Conservation (phyloP, 805 yeast genomes). For the Candida silvicultrix region DNA sequence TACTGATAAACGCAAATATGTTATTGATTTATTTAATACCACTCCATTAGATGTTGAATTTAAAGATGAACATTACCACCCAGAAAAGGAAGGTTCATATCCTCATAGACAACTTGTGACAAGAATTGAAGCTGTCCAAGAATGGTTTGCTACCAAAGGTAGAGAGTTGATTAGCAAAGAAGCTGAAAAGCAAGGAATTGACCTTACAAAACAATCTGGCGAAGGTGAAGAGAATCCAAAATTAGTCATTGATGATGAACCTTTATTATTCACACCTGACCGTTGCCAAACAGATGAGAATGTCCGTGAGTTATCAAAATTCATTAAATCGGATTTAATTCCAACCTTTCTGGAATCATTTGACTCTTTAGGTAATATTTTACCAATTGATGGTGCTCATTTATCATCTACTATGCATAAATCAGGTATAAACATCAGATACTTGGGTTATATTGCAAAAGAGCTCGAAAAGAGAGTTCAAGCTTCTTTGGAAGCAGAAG, state of each 20-base stretch:
- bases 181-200: conserved; percentile 23
- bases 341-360: conserved; percentile 46
- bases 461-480: conserved; percentile 22
- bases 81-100: conserved; percentile 39
- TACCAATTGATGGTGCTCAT: conserved; percentile 79
- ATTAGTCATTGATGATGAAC: conserved; percentile 44
- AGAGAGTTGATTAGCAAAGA: conserved; percentile 32
- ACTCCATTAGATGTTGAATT: conserved; percentile 83
- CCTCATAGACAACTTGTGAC: conserved; percentile 78
- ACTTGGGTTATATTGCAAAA: conserved; percentile 60
- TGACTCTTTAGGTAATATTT: conserved; percentile 43
- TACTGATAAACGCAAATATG: conserved; percentile 75
- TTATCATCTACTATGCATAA: conserved; percentile 64
- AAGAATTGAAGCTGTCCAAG: conserved; percentile 84
- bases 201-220: conserved; percentile 11
- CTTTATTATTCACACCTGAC: conserved; percentile 48
- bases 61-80: conserved; percentile 48
- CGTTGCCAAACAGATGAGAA: conserved; percentile 37
- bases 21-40: conserved; percentile 77
- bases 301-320: conserved; percentile 65
- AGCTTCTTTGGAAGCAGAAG: conserved; percentile 22
- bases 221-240: conserved; percentile 38
- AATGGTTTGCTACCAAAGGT: conserved; percentile 77
- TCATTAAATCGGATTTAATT: conserved; percentile 50
- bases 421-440: conserved; percentile 84